These are phyloP conservation scores for Ceriops decandra DNA, from an alignment of 345 rosid genomes.

Conservation along the genomic window DNA sequence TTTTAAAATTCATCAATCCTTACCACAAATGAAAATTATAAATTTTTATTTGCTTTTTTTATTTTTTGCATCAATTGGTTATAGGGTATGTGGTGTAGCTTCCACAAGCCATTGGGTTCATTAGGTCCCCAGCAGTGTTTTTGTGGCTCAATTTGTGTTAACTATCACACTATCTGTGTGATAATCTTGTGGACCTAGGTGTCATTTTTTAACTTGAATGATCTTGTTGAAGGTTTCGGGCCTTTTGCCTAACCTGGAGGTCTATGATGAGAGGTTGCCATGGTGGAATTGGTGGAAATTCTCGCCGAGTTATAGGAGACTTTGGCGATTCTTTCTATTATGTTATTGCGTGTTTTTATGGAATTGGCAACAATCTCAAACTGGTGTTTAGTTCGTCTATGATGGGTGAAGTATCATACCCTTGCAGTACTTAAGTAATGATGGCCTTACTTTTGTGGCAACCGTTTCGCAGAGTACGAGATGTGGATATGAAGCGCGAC, in stretches of 20 bases:
- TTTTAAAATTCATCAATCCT: not conserved
- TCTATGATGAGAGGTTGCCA: slow-evolving; percentile 87
- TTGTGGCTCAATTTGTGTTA: slow-evolving; percentile 34
- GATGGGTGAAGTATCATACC: slow-evolving; percentile 77
- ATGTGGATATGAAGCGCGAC: slow-evolving; percentile 99
- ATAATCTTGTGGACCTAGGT: slow-evolving; percentile 39
- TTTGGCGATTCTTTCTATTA: slow-evolving; percentile 79
- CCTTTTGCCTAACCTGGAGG: slow-evolving; percentile 87
- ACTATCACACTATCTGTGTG: slow-evolving; percentile 28
- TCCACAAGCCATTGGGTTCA: slow-evolving; percentile 7
- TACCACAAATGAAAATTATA: not conserved
- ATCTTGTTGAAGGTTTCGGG: slow-evolving; percentile 99
- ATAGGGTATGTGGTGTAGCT: slow-evolving; percentile 3
- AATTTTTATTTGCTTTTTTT: not conserved
- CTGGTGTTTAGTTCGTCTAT: slow-evolving; percentile 85
- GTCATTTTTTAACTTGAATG: slow-evolving; percentile 66
- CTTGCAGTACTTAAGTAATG: slow-evolving; percentile 84
- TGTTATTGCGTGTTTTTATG: slow-evolving; percentile 68
- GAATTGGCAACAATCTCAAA: slow-evolving; percentile 82
- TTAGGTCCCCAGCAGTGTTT: slow-evolving; percentile 17
- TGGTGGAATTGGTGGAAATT: slow-evolving; percentile 62
- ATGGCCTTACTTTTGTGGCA: slow-evolving; percentile 99
- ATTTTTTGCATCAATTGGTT: slow-evolving; percentile 4
- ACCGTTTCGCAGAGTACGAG: slow-evolving; percentile 96
- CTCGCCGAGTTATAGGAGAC: slow-evolving; percentile 36